Evolutionary conservation across 83 land plant genomes (phyloP).

Genomic region (Picea mariana): DNA sequence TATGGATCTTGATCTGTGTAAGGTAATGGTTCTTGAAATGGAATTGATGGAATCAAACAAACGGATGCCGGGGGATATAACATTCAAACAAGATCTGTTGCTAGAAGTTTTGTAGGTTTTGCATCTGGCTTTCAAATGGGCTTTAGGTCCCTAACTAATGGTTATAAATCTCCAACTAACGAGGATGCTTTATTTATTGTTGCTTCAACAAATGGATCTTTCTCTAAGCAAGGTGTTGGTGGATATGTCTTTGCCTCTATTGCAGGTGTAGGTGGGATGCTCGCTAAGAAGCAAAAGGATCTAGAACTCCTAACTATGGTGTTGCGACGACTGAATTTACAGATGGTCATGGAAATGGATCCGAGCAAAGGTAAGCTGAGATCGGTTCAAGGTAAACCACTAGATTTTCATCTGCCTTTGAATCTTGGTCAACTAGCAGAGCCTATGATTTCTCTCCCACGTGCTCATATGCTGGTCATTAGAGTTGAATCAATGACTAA

Average conservation of each 20-base stretch:
- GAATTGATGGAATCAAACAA: neutral
- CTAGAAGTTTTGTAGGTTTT: neutral
- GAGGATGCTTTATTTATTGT: neutral
- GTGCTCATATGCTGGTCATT: no score
- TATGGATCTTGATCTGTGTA: no score
- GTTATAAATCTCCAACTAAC: neutral
- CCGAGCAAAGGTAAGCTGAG: no score
- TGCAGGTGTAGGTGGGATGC: neutral
- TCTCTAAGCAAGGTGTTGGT: neutral
- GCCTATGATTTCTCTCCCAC: no score
- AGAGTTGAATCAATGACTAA: no score
- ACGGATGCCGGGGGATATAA: neutral
- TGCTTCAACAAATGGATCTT: neutral
- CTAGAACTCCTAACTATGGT: no score
- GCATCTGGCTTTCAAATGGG: neutral
- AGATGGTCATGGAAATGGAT: no score
- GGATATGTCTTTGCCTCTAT: neutral
- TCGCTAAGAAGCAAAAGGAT: no score
- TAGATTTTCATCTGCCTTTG: no score
- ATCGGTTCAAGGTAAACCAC: no score
- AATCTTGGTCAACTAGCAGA: no score
- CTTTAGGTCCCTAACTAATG: conserved; percentile 6
- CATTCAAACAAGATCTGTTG: neutral
- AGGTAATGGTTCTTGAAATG: neutral
- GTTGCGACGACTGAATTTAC: no score